These are phyloP conservation scores for Scedosporium apiospermum DNA, from an alignment of 2,329 filamentous ascomycete genomes.

Conservation along the genomic window DNA sequence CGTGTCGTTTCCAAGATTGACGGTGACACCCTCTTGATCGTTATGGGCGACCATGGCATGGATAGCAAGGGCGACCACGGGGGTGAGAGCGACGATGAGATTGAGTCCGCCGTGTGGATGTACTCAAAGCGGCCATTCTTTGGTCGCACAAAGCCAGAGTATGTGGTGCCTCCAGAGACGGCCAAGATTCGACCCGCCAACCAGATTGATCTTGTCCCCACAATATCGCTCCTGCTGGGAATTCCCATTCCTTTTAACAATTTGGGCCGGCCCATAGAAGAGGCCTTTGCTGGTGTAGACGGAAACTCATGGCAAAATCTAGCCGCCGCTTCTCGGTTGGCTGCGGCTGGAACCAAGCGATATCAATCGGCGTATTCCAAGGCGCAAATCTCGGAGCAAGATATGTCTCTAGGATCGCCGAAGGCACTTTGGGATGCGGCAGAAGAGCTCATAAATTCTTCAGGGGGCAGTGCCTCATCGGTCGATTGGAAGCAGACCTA, in stretches of 20 bases:
- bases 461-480: constrained; percentile 1
- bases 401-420: constrained; percentile 31
- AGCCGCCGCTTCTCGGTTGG: constrained; percentile 64
- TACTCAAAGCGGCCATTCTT: constrained; percentile 85
- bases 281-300: constrained; percentile 69
- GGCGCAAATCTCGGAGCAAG: constrained; percentile 59
- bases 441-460: constrained; percentile 22
- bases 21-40: constrained; percentile 76
- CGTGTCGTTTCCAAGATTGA: constrained; percentile 65
- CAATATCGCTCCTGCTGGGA: constrained; percentile 76
- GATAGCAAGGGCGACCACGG: constrained; percentile 94
- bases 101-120: constrained; percentile 96
- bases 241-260: constrained; percentile 96
- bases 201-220: constrained; percentile 95
- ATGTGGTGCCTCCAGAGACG: constrained; percentile 49
- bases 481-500: constrained; percentile 33
- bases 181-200: constrained; percentile 68
- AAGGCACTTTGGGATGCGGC: constrained; percentile 38
- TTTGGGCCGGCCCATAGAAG: constrained; percentile 83
- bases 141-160: constrained; percentile 59
- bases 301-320: constrained; percentile 69
- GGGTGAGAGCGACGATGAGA: constrained; percentile 94
- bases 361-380: constrained; percentile 79
- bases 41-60: constrained; percentile 99
- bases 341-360: constrained; percentile 76